Conservation (phyloP, 805 yeast genomes). For the Jamesozyma hellenica region DNA sequence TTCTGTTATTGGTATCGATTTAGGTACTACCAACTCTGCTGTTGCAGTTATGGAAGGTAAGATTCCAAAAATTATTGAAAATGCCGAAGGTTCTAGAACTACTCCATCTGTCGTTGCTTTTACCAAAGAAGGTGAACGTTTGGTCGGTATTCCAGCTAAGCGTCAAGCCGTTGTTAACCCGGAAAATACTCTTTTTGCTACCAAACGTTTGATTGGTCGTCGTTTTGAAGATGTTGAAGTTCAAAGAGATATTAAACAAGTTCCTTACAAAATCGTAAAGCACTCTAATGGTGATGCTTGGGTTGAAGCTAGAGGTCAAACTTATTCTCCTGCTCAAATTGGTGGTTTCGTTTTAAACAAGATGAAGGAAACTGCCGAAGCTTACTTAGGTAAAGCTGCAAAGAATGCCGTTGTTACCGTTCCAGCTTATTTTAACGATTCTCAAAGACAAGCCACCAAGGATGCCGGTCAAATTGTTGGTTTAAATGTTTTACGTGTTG, state of each 20-base stretch:
- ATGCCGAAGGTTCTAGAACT: slow-evolving; percentile 76
- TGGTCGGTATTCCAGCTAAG: slow-evolving; percentile 92
- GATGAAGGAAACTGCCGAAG: slow-evolving; percentile 97
- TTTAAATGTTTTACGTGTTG: slow-evolving; percentile 68
- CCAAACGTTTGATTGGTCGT: slow-evolving; percentile 91
- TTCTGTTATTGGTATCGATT: slow-evolving; percentile 67
- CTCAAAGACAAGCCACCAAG: slow-evolving; percentile 95
- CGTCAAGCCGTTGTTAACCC: slow-evolving; percentile 94
- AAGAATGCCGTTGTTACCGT: slow-evolving; percentile 86
- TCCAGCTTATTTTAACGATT: slow-evolving; percentile 93
- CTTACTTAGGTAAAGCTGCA: slow-evolving; percentile 76
- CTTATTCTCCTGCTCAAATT: slow-evolving; percentile 89
- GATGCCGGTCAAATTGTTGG: slow-evolving; percentile 97
- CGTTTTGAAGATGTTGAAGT: slow-evolving; percentile 84
- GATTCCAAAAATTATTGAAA: slow-evolving; percentile 61
- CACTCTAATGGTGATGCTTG: slow-evolving; percentile 93
- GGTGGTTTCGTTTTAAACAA: slow-evolving; percentile 90
- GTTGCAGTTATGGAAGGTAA: slow-evolving; percentile 72
- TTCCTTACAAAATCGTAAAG: slow-evolving; percentile 84
- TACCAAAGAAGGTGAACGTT: slow-evolving; percentile 81
- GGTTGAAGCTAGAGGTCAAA: slow-evolving; percentile 82
- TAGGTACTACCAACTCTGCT: slow-evolving; percentile 84
- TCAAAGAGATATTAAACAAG: slow-evolving; percentile 77
- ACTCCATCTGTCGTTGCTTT: slow-evolving; percentile 94
- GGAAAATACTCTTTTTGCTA: slow-evolving; percentile 86